Percentiles rank a stretch among this genome's conserved stretches.
These are phyloP conservation scores for Pythium rhizo-oryzae DNA, from an alignment of 352 stramenopile genomes.

Conservation along the genomic window DNA sequence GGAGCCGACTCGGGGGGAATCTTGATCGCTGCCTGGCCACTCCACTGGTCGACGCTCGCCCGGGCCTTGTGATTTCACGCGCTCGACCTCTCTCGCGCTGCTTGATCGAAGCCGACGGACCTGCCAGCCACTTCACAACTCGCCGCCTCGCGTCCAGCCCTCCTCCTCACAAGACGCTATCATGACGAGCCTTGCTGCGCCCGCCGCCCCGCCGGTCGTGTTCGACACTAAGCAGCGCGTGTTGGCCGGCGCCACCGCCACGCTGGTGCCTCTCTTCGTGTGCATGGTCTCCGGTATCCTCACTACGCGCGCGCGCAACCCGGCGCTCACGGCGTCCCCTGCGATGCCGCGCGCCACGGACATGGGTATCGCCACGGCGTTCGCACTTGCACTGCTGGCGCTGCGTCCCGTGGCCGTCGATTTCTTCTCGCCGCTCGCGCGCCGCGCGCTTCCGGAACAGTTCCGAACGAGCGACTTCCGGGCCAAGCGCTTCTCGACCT, in stretches of 20 bases:
- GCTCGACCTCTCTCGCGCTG: too few relatives aligned
- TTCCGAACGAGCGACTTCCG: conserved; percentile 47
- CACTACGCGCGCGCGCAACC: conserved; percentile 30
- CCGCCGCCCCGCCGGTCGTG: conserved; percentile 11
- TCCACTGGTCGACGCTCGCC: too few relatives aligned
- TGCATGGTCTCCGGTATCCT: conserved; percentile 51
- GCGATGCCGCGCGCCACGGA: background rate
- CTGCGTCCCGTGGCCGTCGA: conserved; percentile 33
- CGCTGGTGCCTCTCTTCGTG: conserved; percentile 57
- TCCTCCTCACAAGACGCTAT: background rate
- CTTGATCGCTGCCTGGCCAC: too few relatives aligned
- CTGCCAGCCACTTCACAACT: background rate
- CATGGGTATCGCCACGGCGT: background rate
- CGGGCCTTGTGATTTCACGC: too few relatives aligned
- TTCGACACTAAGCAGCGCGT: conserved; percentile 61
- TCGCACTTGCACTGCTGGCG: background rate
- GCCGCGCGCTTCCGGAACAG: conserved; percentile 42
- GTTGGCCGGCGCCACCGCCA: conserved; percentile 51
- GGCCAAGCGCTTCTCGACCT: conserved; percentile 60
- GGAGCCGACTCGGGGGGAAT: too few relatives aligned
- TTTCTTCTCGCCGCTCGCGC: conserved; percentile 43
- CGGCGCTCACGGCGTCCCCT: background rate
- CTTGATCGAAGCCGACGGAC: too few relatives aligned
- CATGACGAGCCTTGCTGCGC: background rate
- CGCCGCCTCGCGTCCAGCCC: background rate